A percentile compares a stretch with the other conserved stretches of the same genome.
Conservation (phyloP, 495 filamentous ascomycete species). For the Penicillium angulare region DNA sequence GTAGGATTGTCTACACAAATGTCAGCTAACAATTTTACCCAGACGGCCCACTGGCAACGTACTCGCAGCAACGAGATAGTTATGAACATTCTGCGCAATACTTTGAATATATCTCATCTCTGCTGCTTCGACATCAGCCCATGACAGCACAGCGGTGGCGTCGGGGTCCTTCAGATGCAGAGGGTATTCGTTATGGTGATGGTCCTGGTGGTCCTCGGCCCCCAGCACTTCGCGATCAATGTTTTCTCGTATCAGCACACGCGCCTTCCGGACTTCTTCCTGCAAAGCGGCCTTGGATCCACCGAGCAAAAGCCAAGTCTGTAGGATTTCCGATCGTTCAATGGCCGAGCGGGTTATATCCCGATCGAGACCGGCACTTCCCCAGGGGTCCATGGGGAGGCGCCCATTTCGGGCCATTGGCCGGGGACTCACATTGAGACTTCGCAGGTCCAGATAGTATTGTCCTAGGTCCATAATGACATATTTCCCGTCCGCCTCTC, state of each 20-base stretch:
- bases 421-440: conserved; percentile 1
- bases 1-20: conserved; percentile 4
- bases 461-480: conserved; percentile 4
- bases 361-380: conserved; percentile 4
- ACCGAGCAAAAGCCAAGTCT: conserved; percentile 4
- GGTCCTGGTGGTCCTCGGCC: conserved; percentile 4
- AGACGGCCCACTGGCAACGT: neutral
- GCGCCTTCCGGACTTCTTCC: conserved; percentile 4
- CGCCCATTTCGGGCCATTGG: conserved; percentile 4
- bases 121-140: conserved; percentile 4
- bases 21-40: neutral
- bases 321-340: conserved; percentile 6
- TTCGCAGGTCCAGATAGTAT: conserved; percentile 2
- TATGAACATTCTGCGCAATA: conserved; percentile 2
- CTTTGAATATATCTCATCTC: conserved; percentile 4
- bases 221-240: conserved; percentile 3
- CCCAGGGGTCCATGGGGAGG: conserved; percentile 5
- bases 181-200: conserved; percentile 7
- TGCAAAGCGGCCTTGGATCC: conserved; percentile 1
- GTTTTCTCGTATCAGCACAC: conserved; percentile 5
- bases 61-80: neutral
- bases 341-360: conserved; percentile 6
- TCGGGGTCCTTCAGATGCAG: conserved; percentile 3
- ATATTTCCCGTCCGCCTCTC: conserved; percentile 7
- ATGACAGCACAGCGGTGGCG: conserved; percentile 3